These are phyloP conservation scores for Phytopythium boreale DNA, from an alignment of 352 stramenopile genomes.

Conservation along the genomic window DNA sequence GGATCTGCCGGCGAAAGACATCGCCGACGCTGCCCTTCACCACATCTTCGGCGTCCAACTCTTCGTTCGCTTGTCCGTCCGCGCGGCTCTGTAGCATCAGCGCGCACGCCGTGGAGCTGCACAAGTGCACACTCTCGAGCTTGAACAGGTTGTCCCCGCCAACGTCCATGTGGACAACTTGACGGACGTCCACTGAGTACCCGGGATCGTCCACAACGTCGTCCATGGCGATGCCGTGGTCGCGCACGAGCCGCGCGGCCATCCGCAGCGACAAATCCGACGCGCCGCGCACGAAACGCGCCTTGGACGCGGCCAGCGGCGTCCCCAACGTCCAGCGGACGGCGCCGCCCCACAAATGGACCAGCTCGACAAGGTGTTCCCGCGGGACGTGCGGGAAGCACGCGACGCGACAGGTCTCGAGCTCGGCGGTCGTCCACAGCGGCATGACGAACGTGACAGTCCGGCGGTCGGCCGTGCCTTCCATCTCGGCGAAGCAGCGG, in stretches of 20 bases:
- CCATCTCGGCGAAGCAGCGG: background rate
- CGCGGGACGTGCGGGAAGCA: constrained; percentile 24
- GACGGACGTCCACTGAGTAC: constrained; percentile 13
- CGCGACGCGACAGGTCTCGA: constrained; percentile 25
- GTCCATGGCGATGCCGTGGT: constrained; percentile 12
- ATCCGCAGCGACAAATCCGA: constrained; percentile 13
- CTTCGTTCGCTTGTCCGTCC: constrained; percentile 9
- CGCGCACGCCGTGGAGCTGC: constrained; percentile 20
- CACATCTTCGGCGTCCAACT: background rate
- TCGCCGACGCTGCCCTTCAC: constrained; percentile 1
- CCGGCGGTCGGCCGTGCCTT: constrained; percentile 7
- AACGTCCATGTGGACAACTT: constrained; percentile 30
- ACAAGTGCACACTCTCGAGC: constrained; percentile 18
- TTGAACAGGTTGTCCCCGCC: constrained; percentile 33
- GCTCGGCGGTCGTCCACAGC: constrained; percentile 30
- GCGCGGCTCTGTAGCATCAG: constrained; percentile 12
- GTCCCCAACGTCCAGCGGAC: constrained; percentile 25
- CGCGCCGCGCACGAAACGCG: constrained; percentile 20
- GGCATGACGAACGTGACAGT: constrained; percentile 31
- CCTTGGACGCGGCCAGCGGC: constrained; percentile 11
- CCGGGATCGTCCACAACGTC: background rate
- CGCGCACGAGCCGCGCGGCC: constrained; percentile 16
- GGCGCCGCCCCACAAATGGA: constrained; percentile 31
- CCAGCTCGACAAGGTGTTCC: constrained; percentile 20
- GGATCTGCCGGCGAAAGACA: constrained; percentile 21